These are phyloP conservation scores for Naganishia vishniacii DNA, from an alignment of 768 basidiomycete genomes.

Conservation along the genomic window DNA sequence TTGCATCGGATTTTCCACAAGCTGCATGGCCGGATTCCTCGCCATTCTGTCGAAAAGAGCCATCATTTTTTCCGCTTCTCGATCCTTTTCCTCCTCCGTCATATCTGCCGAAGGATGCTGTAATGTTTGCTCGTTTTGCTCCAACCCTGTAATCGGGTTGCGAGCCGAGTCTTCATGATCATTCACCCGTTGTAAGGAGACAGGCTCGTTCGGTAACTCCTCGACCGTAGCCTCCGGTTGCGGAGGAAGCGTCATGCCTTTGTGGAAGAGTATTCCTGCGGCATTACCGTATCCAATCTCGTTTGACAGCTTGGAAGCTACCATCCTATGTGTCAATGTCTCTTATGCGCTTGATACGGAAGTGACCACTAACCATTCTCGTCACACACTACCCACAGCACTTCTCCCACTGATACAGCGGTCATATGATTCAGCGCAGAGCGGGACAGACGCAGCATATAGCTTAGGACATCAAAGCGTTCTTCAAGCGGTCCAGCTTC, in stretches of 20 bases:
- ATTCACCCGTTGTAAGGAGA: not conserved
- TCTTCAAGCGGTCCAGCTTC: conserved; percentile 60
- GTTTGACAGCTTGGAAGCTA: not conserved
- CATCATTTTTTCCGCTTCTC: conserved; percentile 85
- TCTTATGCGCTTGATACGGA: not conserved
- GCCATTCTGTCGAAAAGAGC: conserved; percentile 85
- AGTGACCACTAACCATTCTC: conserved; percentile 57
- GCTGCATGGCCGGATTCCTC: conserved; percentile 51
- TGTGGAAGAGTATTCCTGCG: conserved; percentile 87
- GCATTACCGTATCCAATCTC: conserved; percentile 90
- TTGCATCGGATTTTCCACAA: conserved; percentile 16
- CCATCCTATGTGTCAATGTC: not conserved
- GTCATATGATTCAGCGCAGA: conserved; percentile 68
- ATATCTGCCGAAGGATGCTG: conserved; percentile 51
- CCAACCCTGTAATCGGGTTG: conserved; percentile 16
- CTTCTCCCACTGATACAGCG: conserved; percentile 74
- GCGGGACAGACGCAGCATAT: conserved; percentile 68
- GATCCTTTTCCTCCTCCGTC: conserved; percentile 93
- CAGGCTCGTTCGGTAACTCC: conserved; percentile 32
- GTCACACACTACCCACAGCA: conserved; percentile 77
- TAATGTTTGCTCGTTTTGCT: not conserved
- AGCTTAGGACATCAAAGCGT: conserved; percentile 68
- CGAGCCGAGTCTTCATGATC: not conserved
- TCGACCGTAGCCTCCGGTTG: conserved; percentile 31
- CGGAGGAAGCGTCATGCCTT: conserved; percentile 58